Base-by-base conservation (phyloP, 2,329 filamentous ascomycete genomes). In the Aspergillus phoenicis region DNA sequence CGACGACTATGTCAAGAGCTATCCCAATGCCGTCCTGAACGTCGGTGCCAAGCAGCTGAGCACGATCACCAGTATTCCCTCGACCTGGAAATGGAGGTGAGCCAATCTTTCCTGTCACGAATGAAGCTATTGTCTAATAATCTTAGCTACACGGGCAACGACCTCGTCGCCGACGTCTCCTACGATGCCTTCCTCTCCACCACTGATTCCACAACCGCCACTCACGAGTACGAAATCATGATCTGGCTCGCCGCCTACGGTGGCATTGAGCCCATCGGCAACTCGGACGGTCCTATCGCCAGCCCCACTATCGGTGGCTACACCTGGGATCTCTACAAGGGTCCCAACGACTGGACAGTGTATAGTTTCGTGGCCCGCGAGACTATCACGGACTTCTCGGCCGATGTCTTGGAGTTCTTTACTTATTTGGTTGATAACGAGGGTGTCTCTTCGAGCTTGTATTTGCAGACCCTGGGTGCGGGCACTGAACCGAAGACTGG, bases 401-500 rank as follows among this genome's bases (percentile, higher is more conserved):
- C 80, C 10, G 84, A 88, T 69, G 68, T 87, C 58, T 81, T 79
- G 66, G 74, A 77, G 20, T 88, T 88, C 73, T 73, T 85, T 61
- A 77, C 74, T 8, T 86, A 86, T 68, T 74, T 87, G 10, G 77
- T 74, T 30, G 63, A 66, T 30, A 81, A 75, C 68, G 77, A 87
- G 68, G 80, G 81, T 2, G 73, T 85, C 48, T 73, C 77, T 3
- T 69, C 66, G 28, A 78, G 64, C 62, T 82, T 86, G 75, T 82
- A 82, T 61, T 66, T 87, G 48, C 77, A 79, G 64, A 81, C 76
- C 51, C 73, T 83, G 28, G 81, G 81, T 60, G 83, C 82, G 11
- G 84, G 84, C 5, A 86, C 84, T 1, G 84, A 86, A 75, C 80
- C 83, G 5, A 86, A 85, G 66, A 78, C 77, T 61, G 84, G 83